Base-by-base conservation (phyloP, 257 asterid species). In the Scutellaria minor region DNA sequence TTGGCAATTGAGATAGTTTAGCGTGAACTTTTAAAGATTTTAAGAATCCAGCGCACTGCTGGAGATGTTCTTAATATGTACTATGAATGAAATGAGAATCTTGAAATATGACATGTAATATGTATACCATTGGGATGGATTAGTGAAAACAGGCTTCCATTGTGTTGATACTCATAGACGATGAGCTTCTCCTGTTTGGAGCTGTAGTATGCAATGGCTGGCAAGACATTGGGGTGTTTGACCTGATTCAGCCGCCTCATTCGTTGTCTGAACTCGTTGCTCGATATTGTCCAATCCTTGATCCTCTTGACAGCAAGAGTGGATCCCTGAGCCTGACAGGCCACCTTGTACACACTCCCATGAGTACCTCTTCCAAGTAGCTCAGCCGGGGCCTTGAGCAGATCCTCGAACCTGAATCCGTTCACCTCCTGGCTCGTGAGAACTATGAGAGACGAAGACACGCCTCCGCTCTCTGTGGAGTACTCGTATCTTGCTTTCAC, bases 321-420 rank as follows among this genome's bases (percentile, higher is more conserved):
- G 77, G 18, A 79, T 53, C 89, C 84, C 4, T 81, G 85, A 40
- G 68, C 76, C 44, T 83, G 85, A 50, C 82, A 85, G 31, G 27
- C 66, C 37, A 88, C 97, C 83, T 86, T 88, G 71, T 92, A 92
- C 27, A 86, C 82, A 41, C 94, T 89, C 0, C 96, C 96, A 41
- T 86, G 87, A 18, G 63, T 82, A 22, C 97, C 97, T 75, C 96
- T 83, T 52, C 97, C 97, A 0, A 92, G 75, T 46, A 92, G 73
- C 88, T 89, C 97, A 0, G 96, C 97, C 0, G 96, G 97, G 9
- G 97, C 90, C 82, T 81, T 82, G 9, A 92, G 89, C 86, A 89
- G 67, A 64, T 88, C 83, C 64, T 92, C 97, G 20, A 92, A 92
- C 65, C 66, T 85, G 64, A 89, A 50, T 37, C 87, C 90, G 13